Evolutionary conservation across 108 stramenopile genomes (phyloP).

Genomic region (Skeletonema costatum): DNA sequence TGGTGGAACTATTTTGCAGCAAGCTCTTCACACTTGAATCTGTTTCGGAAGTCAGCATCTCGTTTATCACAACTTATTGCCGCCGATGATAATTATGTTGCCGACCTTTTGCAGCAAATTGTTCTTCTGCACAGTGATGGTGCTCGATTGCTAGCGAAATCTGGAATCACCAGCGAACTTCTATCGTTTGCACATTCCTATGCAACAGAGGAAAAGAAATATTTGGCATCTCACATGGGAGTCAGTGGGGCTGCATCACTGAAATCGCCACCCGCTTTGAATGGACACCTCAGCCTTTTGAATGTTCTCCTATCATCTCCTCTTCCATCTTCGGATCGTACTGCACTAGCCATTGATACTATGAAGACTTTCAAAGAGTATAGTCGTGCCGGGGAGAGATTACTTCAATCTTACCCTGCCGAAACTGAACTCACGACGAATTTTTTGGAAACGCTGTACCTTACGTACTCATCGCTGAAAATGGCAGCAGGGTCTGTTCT

Average conservation of each 20-base stretch:
- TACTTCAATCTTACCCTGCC: slow-evolving; percentile 20
- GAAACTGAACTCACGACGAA: slow-evolving; percentile 2
- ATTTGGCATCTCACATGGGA: slow-evolving; percentile 32
- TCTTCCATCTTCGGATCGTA: slow-evolving; percentile 10
- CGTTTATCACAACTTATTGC: slow-evolving; percentile 37
- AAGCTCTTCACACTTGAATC: slow-evolving; percentile 20
- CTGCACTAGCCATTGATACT: slow-evolving; percentile 20
- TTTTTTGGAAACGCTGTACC: slow-evolving; percentile 21
- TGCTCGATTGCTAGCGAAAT: slow-evolving; percentile 46
- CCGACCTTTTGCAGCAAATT: slow-evolving; percentile 54
- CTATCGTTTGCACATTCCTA: slow-evolving; percentile 49
- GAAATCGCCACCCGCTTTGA: slow-evolving; percentile 20
- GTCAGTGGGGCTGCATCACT: slow-evolving; percentile 13
- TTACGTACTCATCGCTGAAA: slow-evolving; percentile 25
- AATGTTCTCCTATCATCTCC: slow-evolving; percentile 24
- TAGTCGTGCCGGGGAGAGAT: slow-evolving; percentile 10
- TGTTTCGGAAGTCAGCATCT: slow-evolving; percentile 5
- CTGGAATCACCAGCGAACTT: slow-evolving; percentile 47
- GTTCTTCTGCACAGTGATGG: slow-evolving; percentile 44
- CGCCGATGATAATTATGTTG: slow-evolving; percentile 48
- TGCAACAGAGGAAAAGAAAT: slow-evolving; percentile 31
- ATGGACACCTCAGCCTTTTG: slow-evolving; percentile 29
- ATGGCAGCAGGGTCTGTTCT: background rate
- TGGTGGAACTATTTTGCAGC: slow-evolving; percentile 6
- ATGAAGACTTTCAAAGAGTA: slow-evolving; percentile 18